These are phyloP conservation scores for Eragrostis curvula DNA, from an alignment of 176 grass and related monocot genomes.

Conservation along the genomic window DNA sequence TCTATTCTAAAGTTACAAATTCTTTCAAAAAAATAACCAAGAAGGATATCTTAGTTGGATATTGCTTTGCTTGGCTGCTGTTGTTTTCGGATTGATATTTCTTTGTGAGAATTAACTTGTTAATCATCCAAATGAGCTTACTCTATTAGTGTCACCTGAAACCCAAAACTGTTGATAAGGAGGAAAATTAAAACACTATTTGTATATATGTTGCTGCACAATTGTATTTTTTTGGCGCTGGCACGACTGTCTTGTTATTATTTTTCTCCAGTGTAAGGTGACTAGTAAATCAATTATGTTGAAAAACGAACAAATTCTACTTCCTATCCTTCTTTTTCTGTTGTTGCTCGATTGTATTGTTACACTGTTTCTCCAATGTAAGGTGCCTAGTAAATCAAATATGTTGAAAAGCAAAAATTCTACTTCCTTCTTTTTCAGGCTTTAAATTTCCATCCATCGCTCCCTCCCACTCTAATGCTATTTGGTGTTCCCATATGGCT, in stretches of 20 bases:
- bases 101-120: not conserved
- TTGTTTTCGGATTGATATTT: conserved; percentile 7
- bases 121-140: not conserved
- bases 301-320: not conserved
- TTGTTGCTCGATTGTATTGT: not conserved
- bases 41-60: conserved; percentile 14
- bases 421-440: not conserved
- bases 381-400: conserved; percentile 3
- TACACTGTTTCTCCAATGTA: not conserved
- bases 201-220: not conserved
- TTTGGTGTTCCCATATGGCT: not conserved
- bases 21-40: not conserved
- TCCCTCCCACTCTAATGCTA: not conserved
- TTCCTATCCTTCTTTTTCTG: not conserved
- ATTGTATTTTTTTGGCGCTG: too few species aligned
- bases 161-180: conserved; percentile 4
- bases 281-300: conserved; percentile 1
- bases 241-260: not conserved
- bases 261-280: conserved; percentile 6
- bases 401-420: not conserved
- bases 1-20: conserved; percentile 30
- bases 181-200: conserved; percentile 15
- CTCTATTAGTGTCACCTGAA: conserved; percentile 11
- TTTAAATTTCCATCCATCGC: not conserved
- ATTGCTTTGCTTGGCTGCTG: conserved; percentile 1